Evolutionary conservation across 768 basidiomycete genomes (phyloP).

Genomic region (Xerocomus spinulosus): DNA sequence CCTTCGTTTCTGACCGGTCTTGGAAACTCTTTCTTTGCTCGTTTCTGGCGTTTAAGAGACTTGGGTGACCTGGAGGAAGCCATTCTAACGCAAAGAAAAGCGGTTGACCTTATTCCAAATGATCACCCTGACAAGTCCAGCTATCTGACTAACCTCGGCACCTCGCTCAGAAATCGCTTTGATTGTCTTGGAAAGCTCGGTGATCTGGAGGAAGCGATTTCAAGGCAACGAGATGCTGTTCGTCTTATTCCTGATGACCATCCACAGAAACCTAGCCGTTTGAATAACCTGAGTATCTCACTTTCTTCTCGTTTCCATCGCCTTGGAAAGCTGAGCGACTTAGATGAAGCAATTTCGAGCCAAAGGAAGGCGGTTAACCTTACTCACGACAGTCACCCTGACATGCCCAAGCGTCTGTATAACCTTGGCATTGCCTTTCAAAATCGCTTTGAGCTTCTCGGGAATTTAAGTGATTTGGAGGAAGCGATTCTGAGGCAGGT

Average conservation of each 20-base stretch:
- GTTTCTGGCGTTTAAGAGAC: too few species aligned
- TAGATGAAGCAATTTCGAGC: neutral
- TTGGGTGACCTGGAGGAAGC: too few species aligned
- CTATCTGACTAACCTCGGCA: neutral
- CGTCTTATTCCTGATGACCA: too few species aligned
- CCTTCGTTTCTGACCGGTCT: neutral
- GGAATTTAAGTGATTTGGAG: neutral
- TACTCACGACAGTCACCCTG: too few species aligned
- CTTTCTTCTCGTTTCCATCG: neutral
- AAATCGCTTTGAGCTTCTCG: neutral
- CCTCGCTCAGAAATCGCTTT: neutral
- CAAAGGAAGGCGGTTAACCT: neutral
- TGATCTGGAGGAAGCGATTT: too few species aligned
- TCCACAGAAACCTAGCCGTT: neutral
- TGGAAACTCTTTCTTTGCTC: too few species aligned
- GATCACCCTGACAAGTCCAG: neutral
- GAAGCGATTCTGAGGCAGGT: neutral
- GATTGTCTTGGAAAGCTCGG: neutral
- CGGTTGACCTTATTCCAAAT: neutral
- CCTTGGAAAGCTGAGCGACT: too few species aligned
- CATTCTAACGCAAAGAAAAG: neutral
- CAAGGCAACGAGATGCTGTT: too few species aligned
- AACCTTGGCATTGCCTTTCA: slow-evolving; percentile 4
- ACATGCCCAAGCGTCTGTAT: neutral
- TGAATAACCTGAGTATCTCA: neutral